phyloP scores from a whole-genome alignment of 768 basidiomycete genomes.

The Paxillus ammoniavirescens region DNA sequence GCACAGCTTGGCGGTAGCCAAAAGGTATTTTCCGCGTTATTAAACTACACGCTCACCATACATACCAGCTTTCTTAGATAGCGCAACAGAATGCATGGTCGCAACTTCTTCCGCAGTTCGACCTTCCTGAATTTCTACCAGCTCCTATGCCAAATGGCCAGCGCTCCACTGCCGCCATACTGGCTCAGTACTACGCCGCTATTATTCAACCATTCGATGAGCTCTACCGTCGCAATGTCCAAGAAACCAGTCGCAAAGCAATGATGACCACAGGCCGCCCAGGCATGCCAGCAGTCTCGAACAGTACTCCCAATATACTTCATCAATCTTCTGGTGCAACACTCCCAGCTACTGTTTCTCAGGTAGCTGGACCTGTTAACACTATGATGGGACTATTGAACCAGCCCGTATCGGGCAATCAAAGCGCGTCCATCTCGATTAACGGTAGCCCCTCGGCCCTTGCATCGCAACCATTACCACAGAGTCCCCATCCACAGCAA shows the following conservation, averaged over 20 bases:
- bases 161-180: slow-evolving; percentile 45
- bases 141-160: slow-evolving; percentile 45
- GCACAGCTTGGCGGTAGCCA: slow-evolving; percentile 57
- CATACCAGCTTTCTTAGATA: slow-evolving; percentile 35
- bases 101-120: slow-evolving; percentile 51
- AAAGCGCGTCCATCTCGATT: slow-evolving; percentile 17
- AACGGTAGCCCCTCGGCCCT: slow-evolving; percentile 23
- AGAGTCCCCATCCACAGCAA: slow-evolving; percentile 30
- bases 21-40: slow-evolving; percentile 45
- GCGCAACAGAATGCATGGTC: slow-evolving; percentile 56
- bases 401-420: slow-evolving; percentile 23
- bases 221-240: slow-evolving; percentile 57
- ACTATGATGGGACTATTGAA: slow-evolving; percentile 26
- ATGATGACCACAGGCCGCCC: slow-evolving; percentile 42
- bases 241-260: slow-evolving; percentile 57
- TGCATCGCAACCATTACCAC: slow-evolving; percentile 28
- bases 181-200: slow-evolving; percentile 59
- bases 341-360: slow-evolving; percentile 17
- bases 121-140: slow-evolving; percentile 58
- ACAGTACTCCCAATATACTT: slow-evolving; percentile 18
- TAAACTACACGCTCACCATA: slow-evolving; percentile 12
- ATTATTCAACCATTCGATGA: slow-evolving; percentile 76
- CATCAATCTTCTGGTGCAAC: slow-evolving; percentile 12
- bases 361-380: slow-evolving; percentile 15
- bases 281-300: slow-evolving; percentile 11